phyloP scores from a whole-genome alignment of 2,329 filamentous ascomycete species.

The Microsporum canis region DNA sequence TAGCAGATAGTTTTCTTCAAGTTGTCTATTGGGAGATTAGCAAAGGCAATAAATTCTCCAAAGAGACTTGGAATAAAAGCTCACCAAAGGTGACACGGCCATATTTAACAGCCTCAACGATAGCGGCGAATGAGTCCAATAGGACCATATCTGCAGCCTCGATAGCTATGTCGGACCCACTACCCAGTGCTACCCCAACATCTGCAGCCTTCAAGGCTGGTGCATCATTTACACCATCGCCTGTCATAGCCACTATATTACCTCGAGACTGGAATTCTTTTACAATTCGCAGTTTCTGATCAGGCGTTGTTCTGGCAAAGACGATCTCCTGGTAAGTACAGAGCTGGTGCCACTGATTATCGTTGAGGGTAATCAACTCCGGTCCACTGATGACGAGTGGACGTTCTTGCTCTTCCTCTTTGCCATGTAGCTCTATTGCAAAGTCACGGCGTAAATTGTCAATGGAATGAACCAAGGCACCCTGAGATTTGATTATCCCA shows the following conservation, averaged over 20 bases:
- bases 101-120: conserved; percentile 61
- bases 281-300: conserved; percentile 72
- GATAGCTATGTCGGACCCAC: conserved; percentile 50
- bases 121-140: conserved; percentile 57
- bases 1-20: conserved; percentile 68
- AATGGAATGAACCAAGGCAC: conserved; percentile 41
- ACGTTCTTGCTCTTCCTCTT: conserved; percentile 17
- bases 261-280: conserved; percentile 55
- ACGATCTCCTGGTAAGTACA: conserved; percentile 59
- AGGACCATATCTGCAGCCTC: conserved; percentile 53
- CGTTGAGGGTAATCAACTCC: conserved; percentile 54
- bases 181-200: conserved; percentile 48
- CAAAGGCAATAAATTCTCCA: background rate
- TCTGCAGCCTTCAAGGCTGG: conserved; percentile 49
- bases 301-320: conserved; percentile 63
- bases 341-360: conserved; percentile 58
- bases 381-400: conserved; percentile 55
- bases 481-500: conserved; percentile 52
- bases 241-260: conserved; percentile 45
- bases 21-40: conserved; percentile 44
- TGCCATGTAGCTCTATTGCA: background rate
- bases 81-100: conserved; percentile 57
- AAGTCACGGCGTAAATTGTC: conserved; percentile 39
- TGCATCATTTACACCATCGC: conserved; percentile 40
- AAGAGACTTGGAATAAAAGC: background rate